Evolutionary conservation across 805 yeast species (phyloP).

Genomic region (Myxozyma vanderwaltii): DNA sequence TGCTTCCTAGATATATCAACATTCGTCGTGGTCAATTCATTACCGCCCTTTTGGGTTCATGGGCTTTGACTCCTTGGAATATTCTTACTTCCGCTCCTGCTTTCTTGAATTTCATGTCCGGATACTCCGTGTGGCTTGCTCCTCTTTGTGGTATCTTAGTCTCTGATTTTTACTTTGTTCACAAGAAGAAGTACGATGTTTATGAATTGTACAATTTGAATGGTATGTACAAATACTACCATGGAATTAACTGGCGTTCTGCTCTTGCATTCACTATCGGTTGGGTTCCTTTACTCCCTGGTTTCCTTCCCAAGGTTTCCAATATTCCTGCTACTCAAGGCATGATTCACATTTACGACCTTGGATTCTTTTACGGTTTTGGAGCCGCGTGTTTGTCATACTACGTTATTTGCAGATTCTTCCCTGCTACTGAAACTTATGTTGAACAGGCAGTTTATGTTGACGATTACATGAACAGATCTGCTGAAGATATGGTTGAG

Average conservation of each 20-base stretch:
- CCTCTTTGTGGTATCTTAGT: conserved; percentile 47
- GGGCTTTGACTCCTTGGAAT: conserved; percentile 50
- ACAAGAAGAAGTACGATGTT: conserved; percentile 47
- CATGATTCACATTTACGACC: conserved; percentile 21
- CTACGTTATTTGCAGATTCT: conserved; percentile 15
- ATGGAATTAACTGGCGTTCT: conserved; percentile 51
- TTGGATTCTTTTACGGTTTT: conserved; percentile 30
- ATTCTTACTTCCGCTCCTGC: conserved; percentile 44
- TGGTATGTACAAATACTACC: conserved; percentile 48
- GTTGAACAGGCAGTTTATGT: conserved; percentile 20
- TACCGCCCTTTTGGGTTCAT: conserved; percentile 42
- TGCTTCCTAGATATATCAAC: conserved; percentile 50
- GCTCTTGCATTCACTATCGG: conserved; percentile 41
- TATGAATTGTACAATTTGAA: conserved; percentile 45
- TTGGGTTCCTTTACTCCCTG: conserved; percentile 38
- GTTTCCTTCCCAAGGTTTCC: conserved; percentile 34
- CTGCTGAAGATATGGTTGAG: conserved; percentile 3
- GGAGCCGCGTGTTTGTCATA: conserved; percentile 20
- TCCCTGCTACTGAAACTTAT: conserved; percentile 26
- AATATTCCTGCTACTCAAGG: conserved; percentile 43
- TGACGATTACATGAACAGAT: conserved; percentile 15
- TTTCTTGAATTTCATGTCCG: conserved; percentile 44
- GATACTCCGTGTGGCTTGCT: conserved; percentile 46
- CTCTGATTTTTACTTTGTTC: conserved; percentile 47
- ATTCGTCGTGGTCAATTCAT: conserved; percentile 47